Evolutionary conservation across 176 grass and related monocot genomes (phyloP).

Genomic region (Musa schizocarpa): DNA sequence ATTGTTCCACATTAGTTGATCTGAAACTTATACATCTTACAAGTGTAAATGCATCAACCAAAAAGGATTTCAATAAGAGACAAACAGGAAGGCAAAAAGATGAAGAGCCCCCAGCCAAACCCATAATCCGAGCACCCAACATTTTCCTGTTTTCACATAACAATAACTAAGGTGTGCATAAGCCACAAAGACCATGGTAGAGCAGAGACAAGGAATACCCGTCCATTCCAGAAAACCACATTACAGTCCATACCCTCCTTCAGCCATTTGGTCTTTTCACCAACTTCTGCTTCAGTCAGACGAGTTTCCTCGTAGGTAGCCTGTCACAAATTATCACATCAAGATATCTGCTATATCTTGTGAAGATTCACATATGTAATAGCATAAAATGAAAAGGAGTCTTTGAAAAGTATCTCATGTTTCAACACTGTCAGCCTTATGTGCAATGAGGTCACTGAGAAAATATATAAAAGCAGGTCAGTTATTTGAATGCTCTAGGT

Average conservation of each 20-base stretch:
- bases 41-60: neutral
- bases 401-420: too few relatives aligned
- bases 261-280: slow-evolving; percentile 74
- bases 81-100: neutral
- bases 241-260: slow-evolving; percentile 91
- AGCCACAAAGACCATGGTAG: neutral
- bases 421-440: too few relatives aligned
- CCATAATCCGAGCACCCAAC: too few relatives aligned
- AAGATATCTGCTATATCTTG: neutral
- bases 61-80: neutral
- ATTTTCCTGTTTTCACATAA: too few relatives aligned
- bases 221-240: slow-evolving; percentile 86
- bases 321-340: slow-evolving; percentile 10
- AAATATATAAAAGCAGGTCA: neutral
- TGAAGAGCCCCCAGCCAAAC: neutral
- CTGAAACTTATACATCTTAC: too few relatives aligned
- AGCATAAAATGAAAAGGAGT: neutral
- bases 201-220: slow-evolving; percentile 38
- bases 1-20: neutral
- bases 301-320: slow-evolving; percentile 63
- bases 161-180: neutral
- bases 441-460: neutral
- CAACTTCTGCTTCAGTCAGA: slow-evolving; percentile 67
- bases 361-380: neutral
- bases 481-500: neutral